A percentile compares a stretch with the other conserved stretches of the same genome.
phyloP scores from a whole-genome alignment of 164 flowering plant species.

The Vitis vinifera region ASM3070453v1 NC_081817.1:17010001-17010500 shows the following conservation, averaged over 20 bases:
- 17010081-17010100: slow-evolving; percentile 40
- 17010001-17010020: not conserved
- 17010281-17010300: slow-evolving; percentile 36
- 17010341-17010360: slow-evolving; percentile 28
- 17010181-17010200: slow-evolving; percentile 49
- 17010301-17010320: slow-evolving; percentile 34
- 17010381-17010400: slow-evolving; percentile 48
- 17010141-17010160: slow-evolving; percentile 39
- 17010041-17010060: slow-evolving; percentile 26
- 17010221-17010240: slow-evolving; percentile 29
- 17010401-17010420: slow-evolving; percentile 46
- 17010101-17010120: slow-evolving; percentile 46
- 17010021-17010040: not conserved
- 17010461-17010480: slow-evolving; percentile 22
- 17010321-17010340: slow-evolving; percentile 25
- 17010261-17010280: slow-evolving; percentile 51
- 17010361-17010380: slow-evolving; percentile 34
- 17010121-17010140: slow-evolving; percentile 32
- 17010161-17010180: slow-evolving; percentile 37
- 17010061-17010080: slow-evolving; percentile 37
- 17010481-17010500: slow-evolving; percentile 34
- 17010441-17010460: slow-evolving; percentile 40
- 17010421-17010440: slow-evolving; percentile 33
- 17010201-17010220: slow-evolving; percentile 32
- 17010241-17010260: slow-evolving; percentile 43